Percentiles rank a stretch among this genome's conserved stretches.
phyloP scores from a whole-genome alignment of 2,329 filamentous ascomycete species.

The Talaromyces sp. region DNA sequence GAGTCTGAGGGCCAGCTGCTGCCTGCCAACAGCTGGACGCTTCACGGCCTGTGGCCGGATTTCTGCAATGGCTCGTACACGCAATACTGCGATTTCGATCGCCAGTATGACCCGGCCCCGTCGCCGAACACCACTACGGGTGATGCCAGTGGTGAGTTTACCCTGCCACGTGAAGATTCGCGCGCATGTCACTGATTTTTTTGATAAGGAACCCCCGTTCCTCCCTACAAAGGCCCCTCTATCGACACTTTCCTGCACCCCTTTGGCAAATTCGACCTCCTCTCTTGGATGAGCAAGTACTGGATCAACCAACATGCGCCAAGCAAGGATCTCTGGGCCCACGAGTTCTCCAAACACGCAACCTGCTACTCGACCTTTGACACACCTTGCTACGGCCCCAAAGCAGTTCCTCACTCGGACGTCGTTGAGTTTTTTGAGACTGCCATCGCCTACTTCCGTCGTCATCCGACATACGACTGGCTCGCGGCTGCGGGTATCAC shows the following conservation, averaged over 20 bases:
- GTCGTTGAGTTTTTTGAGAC: slow-evolving; percentile 62
- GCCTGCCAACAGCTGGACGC: slow-evolving; percentile 53
- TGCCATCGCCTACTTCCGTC: slow-evolving; percentile 52
- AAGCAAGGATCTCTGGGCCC: slow-evolving; percentile 59
- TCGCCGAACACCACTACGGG: slow-evolving; percentile 61
- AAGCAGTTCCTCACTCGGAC: slow-evolving; percentile 53
- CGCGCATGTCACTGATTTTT: neutral
- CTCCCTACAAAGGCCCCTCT: slow-evolving; percentile 53
- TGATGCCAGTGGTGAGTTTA: slow-evolving; percentile 39
- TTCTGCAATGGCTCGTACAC: slow-evolving; percentile 56
- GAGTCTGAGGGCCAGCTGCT: slow-evolving; percentile 55
- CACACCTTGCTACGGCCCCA: slow-evolving; percentile 58
- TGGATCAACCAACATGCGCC: slow-evolving; percentile 57
- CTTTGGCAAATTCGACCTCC: slow-evolving; percentile 55
- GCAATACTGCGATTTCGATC: slow-evolving; percentile 61
- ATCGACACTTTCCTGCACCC: slow-evolving; percentile 56
- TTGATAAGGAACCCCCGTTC: slow-evolving; percentile 42
- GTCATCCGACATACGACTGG: slow-evolving; percentile 58
- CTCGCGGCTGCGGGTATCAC: slow-evolving; percentile 50
- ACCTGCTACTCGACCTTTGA: slow-evolving; percentile 66
- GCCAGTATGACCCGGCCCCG: slow-evolving; percentile 60
- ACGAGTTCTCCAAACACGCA: slow-evolving; percentile 64
- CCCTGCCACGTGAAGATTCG: neutral
- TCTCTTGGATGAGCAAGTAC: slow-evolving; percentile 62
- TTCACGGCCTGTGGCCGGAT: slow-evolving; percentile 57